phyloP scores from a whole-genome alignment of 306 rosid species.

The Citrullus mucosospermus region DNA sequence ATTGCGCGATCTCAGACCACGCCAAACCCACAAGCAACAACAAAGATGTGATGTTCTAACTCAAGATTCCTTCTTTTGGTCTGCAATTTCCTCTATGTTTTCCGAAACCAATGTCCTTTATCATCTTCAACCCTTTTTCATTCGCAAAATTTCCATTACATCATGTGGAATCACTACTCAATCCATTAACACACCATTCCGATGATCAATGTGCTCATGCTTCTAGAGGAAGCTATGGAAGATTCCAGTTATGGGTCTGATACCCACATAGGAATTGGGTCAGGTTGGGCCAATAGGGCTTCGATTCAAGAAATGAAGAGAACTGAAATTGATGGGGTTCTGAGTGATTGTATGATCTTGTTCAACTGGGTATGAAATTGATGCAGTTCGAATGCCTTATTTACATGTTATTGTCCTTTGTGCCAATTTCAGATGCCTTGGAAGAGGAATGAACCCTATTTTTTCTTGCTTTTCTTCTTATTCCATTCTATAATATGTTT shows the following conservation, averaged over 20 bases:
- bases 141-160: background rate
- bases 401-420: slow-evolving; percentile 16
- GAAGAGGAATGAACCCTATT: no score
- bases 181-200: background rate
- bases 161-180: background rate
- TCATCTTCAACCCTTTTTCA: slow-evolving; percentile 11
- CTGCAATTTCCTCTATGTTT: slow-evolving; percentile 2
- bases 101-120: slow-evolving; percentile 6
- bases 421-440: slow-evolving; percentile 1
- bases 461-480: background rate
- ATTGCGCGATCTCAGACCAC: no score
- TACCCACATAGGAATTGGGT: background rate
- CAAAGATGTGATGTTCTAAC: background rate
- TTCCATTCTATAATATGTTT: background rate
- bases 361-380: background rate
- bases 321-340: background rate
- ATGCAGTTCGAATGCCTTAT: slow-evolving; percentile 14
- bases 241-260: background rate
- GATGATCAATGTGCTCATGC: background rate
- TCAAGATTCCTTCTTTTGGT: slow-evolving; percentile 5
- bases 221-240: background rate
- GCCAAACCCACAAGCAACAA: background rate
- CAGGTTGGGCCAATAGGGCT: background rate
- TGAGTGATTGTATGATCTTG: slow-evolving; percentile 6
- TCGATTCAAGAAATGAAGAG: background rate